Percentiles rank a stretch among this genome's conserved stretches.
Conservation (phyloP, 805 yeast genomes). For the Barnettozyma siamensis region DNA sequence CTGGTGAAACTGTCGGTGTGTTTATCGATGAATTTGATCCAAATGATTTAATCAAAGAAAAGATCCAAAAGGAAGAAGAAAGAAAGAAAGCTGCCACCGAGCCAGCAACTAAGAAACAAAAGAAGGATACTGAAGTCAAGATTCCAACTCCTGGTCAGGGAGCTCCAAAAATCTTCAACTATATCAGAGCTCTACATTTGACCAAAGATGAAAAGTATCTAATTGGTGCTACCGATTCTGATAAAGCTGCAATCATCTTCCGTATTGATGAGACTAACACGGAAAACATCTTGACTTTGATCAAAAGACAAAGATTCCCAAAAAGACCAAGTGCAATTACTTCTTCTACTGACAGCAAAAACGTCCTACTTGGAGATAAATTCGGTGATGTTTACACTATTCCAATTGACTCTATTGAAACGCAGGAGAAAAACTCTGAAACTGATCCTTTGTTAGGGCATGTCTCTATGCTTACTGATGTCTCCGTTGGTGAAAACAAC, state of each 20-base stretch:
- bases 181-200: slow-evolving; percentile 58
- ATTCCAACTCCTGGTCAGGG: slow-evolving; percentile 62
- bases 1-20: slow-evolving; percentile 42
- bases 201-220: slow-evolving; percentile 48
- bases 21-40: slow-evolving; percentile 61
- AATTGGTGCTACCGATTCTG: slow-evolving; percentile 73
- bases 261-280: slow-evolving; percentile 25
- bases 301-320: slow-evolving; percentile 74
- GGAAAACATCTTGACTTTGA: slow-evolving; percentile 37
- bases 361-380: slow-evolving; percentile 79
- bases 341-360: slow-evolving; percentile 50
- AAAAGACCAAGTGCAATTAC: slow-evolving; percentile 91
- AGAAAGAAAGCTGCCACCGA: slow-evolving; percentile 25
- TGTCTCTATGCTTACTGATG: slow-evolving; percentile 91
- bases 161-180: slow-evolving; percentile 60
- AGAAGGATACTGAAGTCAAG: slow-evolving; percentile 39
- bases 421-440: slow-evolving; percentile 35
- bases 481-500: slow-evolving; percentile 39
- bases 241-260: slow-evolving; percentile 71
- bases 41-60: slow-evolving; percentile 39
- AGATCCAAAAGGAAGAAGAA: slow-evolving; percentile 34
- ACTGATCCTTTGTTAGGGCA: slow-evolving; percentile 83
- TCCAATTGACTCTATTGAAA: slow-evolving; percentile 32
- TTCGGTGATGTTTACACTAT: slow-evolving; percentile 89
- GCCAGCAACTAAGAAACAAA: slow-evolving; percentile 29